Evolutionary conservation across 129 eudicot genomes (phyloP), one percentile per base, ranked within the genome.

Genomic region (Tagetes patula): DNA sequence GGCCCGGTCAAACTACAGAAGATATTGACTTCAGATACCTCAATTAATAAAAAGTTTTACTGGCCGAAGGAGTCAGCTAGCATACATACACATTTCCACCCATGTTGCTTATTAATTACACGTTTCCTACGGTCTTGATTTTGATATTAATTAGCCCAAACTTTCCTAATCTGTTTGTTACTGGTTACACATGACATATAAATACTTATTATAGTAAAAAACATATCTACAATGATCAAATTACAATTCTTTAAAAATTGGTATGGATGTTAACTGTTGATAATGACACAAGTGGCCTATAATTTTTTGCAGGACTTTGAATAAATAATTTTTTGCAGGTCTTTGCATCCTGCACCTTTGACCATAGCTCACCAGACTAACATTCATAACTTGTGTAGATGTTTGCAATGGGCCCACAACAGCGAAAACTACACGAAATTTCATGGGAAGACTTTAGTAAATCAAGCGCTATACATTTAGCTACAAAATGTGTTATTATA

Each of bases 301-400:
- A 39, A 75, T 58, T 46, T 8, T 30, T 69, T 77, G 45, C 54
- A 77, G 61, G 58, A 70, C 55, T 30, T 70, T 32, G 71, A 70
- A 77, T 32, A 55, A 61, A 43, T 70, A 61, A 27, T 45, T 12
- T 20, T 48, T 60, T 59, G 27, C 27, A 20, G 27, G 5, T 36
- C 80, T 46, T 54, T 33, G 61, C 59, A 75, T 53, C 46, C 30
- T 43, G 67, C 42, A 58, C 39, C 67, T 66, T 67, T 65, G 73
- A 53, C 64, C 27, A 40, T n/a, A 11, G 71, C 65, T 65, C 33
- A 65, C 14, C 65, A 48, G 43, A 55, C 13, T 53, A 47, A 14
- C 46, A 67, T n/a, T 75, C 41, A 33, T 13, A 64, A 41, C 39
- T 75, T 63, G 3, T 52, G 33, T 70, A 49, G 27, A 49, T 3